Conservation (phyloP, 2,329 filamentous ascomycete species). For the Diaporthe nobilis region DNA sequence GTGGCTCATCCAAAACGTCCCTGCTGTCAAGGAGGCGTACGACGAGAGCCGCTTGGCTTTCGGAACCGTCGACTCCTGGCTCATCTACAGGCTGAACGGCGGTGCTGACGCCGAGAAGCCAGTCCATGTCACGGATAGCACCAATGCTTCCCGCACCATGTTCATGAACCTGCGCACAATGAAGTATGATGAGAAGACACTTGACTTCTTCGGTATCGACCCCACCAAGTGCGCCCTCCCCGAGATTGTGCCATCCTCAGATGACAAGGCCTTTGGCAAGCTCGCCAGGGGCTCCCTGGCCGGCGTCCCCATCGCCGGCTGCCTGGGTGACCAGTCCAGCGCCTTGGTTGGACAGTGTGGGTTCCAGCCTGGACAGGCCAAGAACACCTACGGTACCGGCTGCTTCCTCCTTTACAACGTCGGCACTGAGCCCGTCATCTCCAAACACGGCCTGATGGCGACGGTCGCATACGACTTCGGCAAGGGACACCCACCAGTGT, state of each 20-base stretch:
- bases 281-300: conserved; percentile 76
- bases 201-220: conserved; percentile 84
- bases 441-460: conserved; percentile 84
- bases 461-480: conserved; percentile 90
- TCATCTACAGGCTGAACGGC: conserved; percentile 87
- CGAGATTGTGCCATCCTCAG: conserved; percentile 86
- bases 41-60: conserved; percentile 83
- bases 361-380: conserved; percentile 85
- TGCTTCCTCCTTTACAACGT: conserved; percentile 94
- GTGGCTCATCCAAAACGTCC: conserved; percentile 83
- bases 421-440: conserved; percentile 87
- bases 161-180: conserved; percentile 90
- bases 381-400: conserved; percentile 93
- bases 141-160: conserved; percentile 93
- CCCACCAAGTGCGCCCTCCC: conserved; percentile 79
- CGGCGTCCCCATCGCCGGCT: conserved; percentile 83
- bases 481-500: conserved; percentile 71
- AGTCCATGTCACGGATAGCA: conserved; percentile 86
- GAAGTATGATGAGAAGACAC: conserved; percentile 82
- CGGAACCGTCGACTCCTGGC: conserved; percentile 90
- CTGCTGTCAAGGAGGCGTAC: conserved; percentile 80
- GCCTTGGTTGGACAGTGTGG: conserved; percentile 89
- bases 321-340: conserved; percentile 88
- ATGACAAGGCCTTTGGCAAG: conserved; percentile 78
- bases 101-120: conserved; percentile 70